phyloP scores from a whole-genome alignment of 139 green algal species.

The Dunaliella sp. region DNA sequence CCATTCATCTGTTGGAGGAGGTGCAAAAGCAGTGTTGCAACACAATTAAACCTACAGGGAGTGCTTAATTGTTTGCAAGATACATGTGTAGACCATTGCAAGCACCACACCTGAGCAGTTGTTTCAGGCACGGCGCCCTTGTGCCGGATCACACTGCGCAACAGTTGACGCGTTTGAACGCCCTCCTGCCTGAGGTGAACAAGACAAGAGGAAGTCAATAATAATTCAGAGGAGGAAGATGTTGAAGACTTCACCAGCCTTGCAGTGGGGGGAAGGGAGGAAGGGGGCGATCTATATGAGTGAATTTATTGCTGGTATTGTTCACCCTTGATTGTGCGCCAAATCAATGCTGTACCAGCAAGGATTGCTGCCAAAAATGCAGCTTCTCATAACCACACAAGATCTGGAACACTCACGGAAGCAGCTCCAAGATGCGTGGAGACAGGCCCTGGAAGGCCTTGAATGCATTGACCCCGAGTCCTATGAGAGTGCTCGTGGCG shows the following conservation, averaged over 20 bases:
- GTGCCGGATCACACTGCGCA: not conserved
- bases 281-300: not conserved
- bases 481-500: slow-evolving; percentile 45
- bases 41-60: no score
- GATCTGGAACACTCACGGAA: slow-evolving; percentile 17
- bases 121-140: not conserved
- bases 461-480: slow-evolving; percentile 37
- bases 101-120: not conserved
- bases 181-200: not conserved
- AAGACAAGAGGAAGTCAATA: no score
- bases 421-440: slow-evolving; percentile 15
- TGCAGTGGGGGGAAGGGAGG: not conserved
- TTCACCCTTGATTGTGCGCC: not conserved
- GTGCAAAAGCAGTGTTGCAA: no score
- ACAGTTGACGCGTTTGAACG: not conserved
- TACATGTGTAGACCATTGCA: not conserved
- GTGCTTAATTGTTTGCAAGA: not conserved
- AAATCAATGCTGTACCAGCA: not conserved
- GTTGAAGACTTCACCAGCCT: not conserved
- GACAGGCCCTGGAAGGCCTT: slow-evolving; percentile 29
- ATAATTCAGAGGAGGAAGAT: no score
- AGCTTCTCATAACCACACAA: not conserved
- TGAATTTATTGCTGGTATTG: not conserved
- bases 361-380: not conserved
- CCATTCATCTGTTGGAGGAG: no score